Conservation (phyloP, 2,329 filamentous ascomycete species). For the Claviceps pusilla region DNA sequence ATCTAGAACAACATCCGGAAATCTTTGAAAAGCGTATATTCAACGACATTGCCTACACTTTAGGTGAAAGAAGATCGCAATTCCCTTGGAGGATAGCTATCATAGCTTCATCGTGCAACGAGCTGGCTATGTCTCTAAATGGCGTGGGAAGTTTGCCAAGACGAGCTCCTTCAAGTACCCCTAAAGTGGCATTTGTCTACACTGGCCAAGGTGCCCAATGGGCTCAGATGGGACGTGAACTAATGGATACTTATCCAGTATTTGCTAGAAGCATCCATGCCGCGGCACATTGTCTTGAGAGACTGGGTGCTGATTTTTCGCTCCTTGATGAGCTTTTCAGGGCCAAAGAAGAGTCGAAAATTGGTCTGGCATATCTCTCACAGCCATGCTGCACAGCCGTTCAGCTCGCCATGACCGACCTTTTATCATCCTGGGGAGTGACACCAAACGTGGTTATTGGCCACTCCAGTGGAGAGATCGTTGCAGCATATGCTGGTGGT, state of each 20-base stretch:
- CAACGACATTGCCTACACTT: slow-evolving; percentile 32
- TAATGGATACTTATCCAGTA: slow-evolving; percentile 19
- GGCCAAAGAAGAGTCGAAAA: slow-evolving; percentile 17
- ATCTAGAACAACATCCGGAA: slow-evolving; percentile 27
- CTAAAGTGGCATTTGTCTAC: slow-evolving; percentile 20
- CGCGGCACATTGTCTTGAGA: slow-evolving; percentile 17
- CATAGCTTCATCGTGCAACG: slow-evolving; percentile 26
- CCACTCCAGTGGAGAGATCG: slow-evolving; percentile 22
- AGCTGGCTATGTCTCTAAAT: slow-evolving; percentile 30
- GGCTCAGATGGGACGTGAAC: slow-evolving; percentile 23
- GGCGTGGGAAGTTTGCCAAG: slow-evolving; percentile 7
- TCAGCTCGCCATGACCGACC: slow-evolving; percentile 30
- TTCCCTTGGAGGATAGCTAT: slow-evolving; percentile 30
- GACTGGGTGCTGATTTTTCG: slow-evolving; percentile 21
- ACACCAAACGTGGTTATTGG: slow-evolving; percentile 12
- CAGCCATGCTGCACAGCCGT: slow-evolving; percentile 31
- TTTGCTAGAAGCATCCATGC: slow-evolving; percentile 19
- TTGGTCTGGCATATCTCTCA: slow-evolving; percentile 25
- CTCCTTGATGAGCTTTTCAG: slow-evolving; percentile 23
- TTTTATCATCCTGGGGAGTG: slow-evolving; percentile 23
- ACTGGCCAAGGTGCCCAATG: slow-evolving; percentile 27
- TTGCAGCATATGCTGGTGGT: slow-evolving; percentile 18
- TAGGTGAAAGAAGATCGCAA: slow-evolving; percentile 29
- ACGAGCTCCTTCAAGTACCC: slow-evolving; percentile 6
- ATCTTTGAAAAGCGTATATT: slow-evolving; percentile 28